These are phyloP conservation scores for Hymenoscyphus albidus DNA, from an alignment of 2,329 filamentous ascomycete genomes.

Conservation along the genomic window DNA sequence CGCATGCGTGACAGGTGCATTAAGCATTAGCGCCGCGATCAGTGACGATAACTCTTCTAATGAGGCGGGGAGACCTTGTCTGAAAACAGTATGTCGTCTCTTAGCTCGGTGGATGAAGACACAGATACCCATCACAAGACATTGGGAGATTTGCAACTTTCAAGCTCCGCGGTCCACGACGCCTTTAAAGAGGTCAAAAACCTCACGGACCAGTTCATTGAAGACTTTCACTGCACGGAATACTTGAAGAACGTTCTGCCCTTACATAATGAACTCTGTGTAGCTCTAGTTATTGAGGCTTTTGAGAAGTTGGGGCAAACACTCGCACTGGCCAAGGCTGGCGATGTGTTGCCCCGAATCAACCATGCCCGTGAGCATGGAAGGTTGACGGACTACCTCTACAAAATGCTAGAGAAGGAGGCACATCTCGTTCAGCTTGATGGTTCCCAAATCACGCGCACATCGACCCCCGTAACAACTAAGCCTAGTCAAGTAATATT, in stretches of 20 bases:
- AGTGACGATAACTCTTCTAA: constrained; percentile 10
- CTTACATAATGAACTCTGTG: constrained; percentile 28
- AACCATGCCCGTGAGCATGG: constrained; percentile 27
- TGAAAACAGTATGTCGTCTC: no score
- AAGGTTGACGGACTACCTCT: constrained; percentile 30
- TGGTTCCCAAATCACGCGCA: constrained; percentile 20
- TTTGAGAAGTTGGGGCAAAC: constrained; percentile 33
- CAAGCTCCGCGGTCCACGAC: constrained; percentile 8
- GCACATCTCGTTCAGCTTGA: constrained; percentile 21
- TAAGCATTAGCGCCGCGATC: not conserved
- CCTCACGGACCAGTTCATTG: constrained; percentile 20
- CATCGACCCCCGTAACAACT: constrained; percentile 7
- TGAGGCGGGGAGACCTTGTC: not conserved
- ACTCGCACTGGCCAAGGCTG: constrained; percentile 22
- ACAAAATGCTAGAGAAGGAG: constrained; percentile 30
- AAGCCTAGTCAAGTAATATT: constrained; percentile 7
- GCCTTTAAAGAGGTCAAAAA: constrained; percentile 16
- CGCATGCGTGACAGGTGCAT: not conserved
- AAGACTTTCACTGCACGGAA: constrained; percentile 13
- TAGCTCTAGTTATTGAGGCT: constrained; percentile 34
- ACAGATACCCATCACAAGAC: not conserved
- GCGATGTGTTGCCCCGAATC: constrained; percentile 25
- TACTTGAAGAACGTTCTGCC: constrained; percentile 33
- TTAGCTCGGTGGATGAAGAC: not conserved
- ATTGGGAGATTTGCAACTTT: not conserved